These are phyloP conservation scores for Thielaviopsis punctulata DNA, from an alignment of 2,329 filamentous ascomycete genomes.

Conservation along the genomic window DNA sequence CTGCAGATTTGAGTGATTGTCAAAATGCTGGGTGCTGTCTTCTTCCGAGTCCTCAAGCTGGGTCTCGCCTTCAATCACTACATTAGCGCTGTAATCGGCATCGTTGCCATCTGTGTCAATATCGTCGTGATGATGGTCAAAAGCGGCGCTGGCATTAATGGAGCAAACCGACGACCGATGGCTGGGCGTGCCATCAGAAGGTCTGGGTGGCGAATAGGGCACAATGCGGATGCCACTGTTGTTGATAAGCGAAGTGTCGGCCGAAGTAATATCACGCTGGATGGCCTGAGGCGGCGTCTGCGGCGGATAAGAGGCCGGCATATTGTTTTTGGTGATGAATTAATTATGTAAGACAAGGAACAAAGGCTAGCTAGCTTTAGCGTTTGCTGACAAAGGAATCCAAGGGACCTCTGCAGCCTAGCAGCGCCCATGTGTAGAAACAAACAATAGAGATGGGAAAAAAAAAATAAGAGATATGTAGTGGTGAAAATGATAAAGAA, in stretches of 20 bases:
- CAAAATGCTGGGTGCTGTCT: background rate
- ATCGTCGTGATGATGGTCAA: background rate
- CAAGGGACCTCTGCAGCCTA: background rate
- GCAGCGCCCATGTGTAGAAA: background rate
- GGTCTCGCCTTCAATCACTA: slow-evolving; percentile 7
- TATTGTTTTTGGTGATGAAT: background rate
- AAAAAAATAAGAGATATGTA: background rate
- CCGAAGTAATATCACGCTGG: slow-evolving; percentile 10
- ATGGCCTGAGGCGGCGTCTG: slow-evolving; percentile 12
- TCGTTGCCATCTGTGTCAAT: background rate
- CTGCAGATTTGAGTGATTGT: background rate
- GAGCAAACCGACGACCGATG: slow-evolving; percentile 9
- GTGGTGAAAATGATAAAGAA: background rate
- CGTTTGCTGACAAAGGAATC: background rate
- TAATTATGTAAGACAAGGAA: background rate
- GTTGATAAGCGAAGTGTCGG: slow-evolving; percentile 14
- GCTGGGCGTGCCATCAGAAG: slow-evolving; percentile 17
- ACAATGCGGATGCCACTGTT: slow-evolving; percentile 30
- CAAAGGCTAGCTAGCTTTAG: background rate
- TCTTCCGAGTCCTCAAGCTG: slow-evolving; percentile 1
- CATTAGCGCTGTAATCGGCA: slow-evolving; percentile 4
- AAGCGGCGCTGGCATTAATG: background rate
- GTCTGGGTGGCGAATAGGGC: slow-evolving; percentile 29
- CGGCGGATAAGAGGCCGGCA: slow-evolving; percentile 14
- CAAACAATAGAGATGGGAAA: slow-evolving; percentile 10